Evolutionary conservation across 2,329 filamentous ascomycete species (phyloP).

Genomic region (Fusarium subtropicale): DNA sequence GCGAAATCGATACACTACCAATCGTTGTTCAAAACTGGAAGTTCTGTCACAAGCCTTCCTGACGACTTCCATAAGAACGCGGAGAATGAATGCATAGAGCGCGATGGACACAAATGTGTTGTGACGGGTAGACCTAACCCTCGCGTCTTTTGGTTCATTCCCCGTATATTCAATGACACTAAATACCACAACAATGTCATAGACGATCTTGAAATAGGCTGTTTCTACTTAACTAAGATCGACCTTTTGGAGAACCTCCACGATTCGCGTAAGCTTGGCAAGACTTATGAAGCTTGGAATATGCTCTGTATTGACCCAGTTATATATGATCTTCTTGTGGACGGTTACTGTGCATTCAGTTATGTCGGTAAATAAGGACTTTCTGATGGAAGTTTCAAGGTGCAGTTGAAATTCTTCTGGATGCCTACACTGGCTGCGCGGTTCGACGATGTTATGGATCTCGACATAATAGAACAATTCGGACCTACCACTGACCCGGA

Average conservation of each 20-base stretch:
- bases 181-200: neutral
- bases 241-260: rapidly evolving
- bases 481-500: too few species aligned
- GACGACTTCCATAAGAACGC: too few species aligned
- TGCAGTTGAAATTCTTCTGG: slow-evolving; percentile 13
- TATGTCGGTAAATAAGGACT: rapidly evolving
- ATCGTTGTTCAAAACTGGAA: too few species aligned
- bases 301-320: neutral
- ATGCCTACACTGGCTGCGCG: neutral
- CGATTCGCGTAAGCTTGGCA: rapidly evolving
- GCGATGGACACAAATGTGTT: too few species aligned
- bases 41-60: too few species aligned
- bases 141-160: neutral
- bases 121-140: too few species aligned
- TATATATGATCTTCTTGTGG: rapidly evolving
- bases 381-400: neutral
- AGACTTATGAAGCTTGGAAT: neutral
- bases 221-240: neutral
- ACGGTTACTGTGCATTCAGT: neutral
- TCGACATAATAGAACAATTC: too few species aligned
- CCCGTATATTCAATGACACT: neutral
- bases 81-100: too few species aligned
- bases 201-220: neutral
- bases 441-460: too few species aligned
- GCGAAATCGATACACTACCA: too few species aligned